A percentile compares a stretch with the other conserved stretches of the same genome.
phyloP scores from a whole-genome alignment of 2,329 filamentous ascomycete species.

The Penicillium glabrum region DNA sequence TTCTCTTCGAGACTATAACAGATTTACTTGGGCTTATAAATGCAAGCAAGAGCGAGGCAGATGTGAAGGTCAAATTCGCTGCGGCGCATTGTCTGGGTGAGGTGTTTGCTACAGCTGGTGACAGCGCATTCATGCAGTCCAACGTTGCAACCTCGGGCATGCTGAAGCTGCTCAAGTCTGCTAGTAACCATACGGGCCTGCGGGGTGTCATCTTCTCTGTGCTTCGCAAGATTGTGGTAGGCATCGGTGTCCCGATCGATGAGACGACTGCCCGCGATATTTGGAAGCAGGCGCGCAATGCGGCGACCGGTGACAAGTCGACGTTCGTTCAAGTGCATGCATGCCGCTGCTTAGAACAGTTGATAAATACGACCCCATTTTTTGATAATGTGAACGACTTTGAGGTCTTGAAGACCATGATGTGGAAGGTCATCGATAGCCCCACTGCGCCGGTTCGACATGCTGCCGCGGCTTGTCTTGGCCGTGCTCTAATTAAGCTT shows the following conservation, averaged over 20 bases:
- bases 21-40: conserved; percentile 75
- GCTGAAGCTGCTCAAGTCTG: conserved; percentile 75
- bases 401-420: conserved; percentile 76
- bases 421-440: conserved; percentile 87
- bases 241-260: conserved; percentile 75
- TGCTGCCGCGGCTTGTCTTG: conserved; percentile 81
- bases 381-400: conserved; percentile 90
- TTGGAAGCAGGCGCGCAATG: conserved; percentile 85
- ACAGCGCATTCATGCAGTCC: conserved; percentile 84
- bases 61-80: conserved; percentile 78
- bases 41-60: conserved; percentile 74
- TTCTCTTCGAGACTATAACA: conserved; percentile 92
- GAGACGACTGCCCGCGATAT: conserved; percentile 83
- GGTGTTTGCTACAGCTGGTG: conserved; percentile 87
- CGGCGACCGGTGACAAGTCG: conserved; percentile 77
- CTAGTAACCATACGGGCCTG: conserved; percentile 77
- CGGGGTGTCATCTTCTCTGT: conserved; percentile 75
- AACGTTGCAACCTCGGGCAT: conserved; percentile 70
- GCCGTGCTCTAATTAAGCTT: conserved; percentile 77
- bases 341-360: conserved; percentile 73
- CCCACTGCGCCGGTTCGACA: conserved; percentile 73
- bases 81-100: conserved; percentile 84
- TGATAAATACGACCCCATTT: conserved; percentile 71
- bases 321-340: conserved; percentile 75
- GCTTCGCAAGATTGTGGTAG: conserved; percentile 72